Evolutionary conservation across 371 early-diverging fungal genomes (phyloP).

Genomic region (Rhizopus stolonifer): DNA sequence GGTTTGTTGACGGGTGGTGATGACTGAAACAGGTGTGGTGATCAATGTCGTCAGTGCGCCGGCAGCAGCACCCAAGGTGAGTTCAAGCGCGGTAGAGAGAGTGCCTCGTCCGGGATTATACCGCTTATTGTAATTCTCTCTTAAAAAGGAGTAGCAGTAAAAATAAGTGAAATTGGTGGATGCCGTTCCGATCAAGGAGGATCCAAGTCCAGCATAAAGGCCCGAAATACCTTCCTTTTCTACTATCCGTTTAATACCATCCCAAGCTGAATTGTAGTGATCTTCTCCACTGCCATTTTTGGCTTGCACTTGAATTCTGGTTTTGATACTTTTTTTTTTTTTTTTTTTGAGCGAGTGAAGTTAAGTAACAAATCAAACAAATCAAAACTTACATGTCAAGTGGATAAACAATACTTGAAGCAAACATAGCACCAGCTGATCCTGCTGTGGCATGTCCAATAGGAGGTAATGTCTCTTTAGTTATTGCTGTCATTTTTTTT

Average conservation of each 20-base stretch:
- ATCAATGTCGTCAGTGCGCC: constrained; percentile 89
- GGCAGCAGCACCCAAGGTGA: constrained; percentile 89
- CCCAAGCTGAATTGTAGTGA: constrained; percentile 67
- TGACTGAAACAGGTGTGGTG: constrained; percentile 88
- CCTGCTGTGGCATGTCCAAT: constrained; percentile 93
- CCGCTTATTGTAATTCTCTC: constrained; percentile 56
- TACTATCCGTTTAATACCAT: constrained; percentile 83
- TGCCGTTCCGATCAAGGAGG: constrained; percentile 86
- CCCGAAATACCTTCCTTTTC: constrained; percentile 85
- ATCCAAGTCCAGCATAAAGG: constrained; percentile 88
- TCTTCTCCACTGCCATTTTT: constrained; percentile 30
- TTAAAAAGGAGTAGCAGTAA: constrained; percentile 86
- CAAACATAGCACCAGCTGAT: constrained; percentile 89
- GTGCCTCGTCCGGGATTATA: constrained; percentile 29
- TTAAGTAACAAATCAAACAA: too few species aligned
- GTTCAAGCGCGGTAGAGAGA: constrained; percentile 70
- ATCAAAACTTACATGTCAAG: constrained; percentile 83
- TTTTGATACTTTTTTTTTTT: constrained; percentile 79
- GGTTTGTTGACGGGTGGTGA: constrained; percentile 84
- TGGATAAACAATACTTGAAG: constrained; percentile 88
- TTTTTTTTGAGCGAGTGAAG: too few species aligned
- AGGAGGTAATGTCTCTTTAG: constrained; percentile 70
- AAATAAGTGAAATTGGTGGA: constrained; percentile 93
- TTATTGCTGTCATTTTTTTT: constrained; percentile 42
- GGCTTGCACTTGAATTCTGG: constrained; percentile 86